Evolutionary conservation across 192 early-diverging fungal genomes (phyloP).

Genomic region (Podila horticola): DNA sequence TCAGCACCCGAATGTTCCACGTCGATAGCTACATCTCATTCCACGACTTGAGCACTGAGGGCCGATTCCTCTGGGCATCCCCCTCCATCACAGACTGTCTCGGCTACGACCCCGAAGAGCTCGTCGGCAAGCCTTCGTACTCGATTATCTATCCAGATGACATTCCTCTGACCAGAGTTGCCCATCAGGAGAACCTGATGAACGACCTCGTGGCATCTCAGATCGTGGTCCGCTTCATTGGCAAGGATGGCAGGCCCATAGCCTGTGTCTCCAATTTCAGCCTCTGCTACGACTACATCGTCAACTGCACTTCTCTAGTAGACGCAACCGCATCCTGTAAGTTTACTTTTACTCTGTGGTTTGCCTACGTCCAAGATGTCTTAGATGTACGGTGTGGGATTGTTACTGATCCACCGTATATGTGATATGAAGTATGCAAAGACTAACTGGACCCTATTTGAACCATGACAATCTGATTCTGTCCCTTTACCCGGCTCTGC

Average conservation of each 20-base stretch:
- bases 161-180: conserved; percentile 18
- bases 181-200: conserved; percentile 51
- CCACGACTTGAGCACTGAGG: conserved; percentile 54
- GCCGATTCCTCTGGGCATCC: conserved; percentile 51
- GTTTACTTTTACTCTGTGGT: not conserved
- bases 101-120: conserved; percentile 56
- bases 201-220: conserved; percentile 54
- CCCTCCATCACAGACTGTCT: conserved; percentile 51
- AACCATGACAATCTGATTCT: no score
- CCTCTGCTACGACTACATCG: conserved; percentile 43
- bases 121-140: conserved; percentile 53
- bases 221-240: conserved; percentile 46
- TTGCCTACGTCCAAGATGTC: not conserved
- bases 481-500: no score
- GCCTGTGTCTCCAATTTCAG: conserved; percentile 31
- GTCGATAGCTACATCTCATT: conserved; percentile 57
- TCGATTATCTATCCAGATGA: conserved; percentile 54
- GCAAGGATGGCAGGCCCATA: conserved; percentile 46
- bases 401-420: no score
- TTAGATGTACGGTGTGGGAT: not conserved
- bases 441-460: not conserved
- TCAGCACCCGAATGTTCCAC: conserved; percentile 13
- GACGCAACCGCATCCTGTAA: conserved; percentile 20
- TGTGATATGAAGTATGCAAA: no score
- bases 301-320: conserved; percentile 28